Evolutionary conservation across 2,329 filamentous ascomycete genomes (phyloP), one percentile per base, ranked within the genome.

Genomic region (Arthrinium puccinioides): DNA sequence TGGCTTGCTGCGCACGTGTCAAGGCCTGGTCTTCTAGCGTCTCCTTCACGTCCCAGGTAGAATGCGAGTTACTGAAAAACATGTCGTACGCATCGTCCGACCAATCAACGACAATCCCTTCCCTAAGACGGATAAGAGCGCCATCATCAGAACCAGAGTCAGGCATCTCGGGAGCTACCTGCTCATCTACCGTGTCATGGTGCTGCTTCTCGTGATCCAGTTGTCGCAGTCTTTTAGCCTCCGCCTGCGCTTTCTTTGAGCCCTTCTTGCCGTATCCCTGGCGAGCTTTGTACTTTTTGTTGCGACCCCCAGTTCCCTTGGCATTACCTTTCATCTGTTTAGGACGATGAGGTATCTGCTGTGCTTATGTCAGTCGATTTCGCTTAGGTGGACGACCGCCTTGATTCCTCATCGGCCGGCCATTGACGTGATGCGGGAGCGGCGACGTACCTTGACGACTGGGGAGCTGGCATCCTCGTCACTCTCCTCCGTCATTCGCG

Each of bases 31-130:
- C 76, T 40, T 76, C 67, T 24, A 76, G 59, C 20, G 63, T 71
- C 26, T 76, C 67, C 9, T 73, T 57, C 3, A 69, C 55, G 5
- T 59, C 58, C 60, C 74, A 83, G 0, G 78, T 83, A 27, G 72
- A 66, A 18, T 67, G 73, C 21, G 72, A 55, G 9, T 73, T 67
- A 28, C 72, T 62, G 53, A 95, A 97, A 16, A 95, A 67, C 13
- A 67, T 67, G 14, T 90, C 79, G 55, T 77, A 84, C 6, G 79
- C 80, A 7, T 82, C 70, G 7, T 78, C 66, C 29, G 69, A 76
- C 89, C 90, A 98, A 50, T 97, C 89, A 9, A 96, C 74, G 6
- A 97, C 69, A 32, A 98, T 79, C 18, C 78, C 86, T 59, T 98
- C 92, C 35, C 85, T 83, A 19, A 90, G 74, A 24, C 84, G 78